A percentile compares a stretch with the other conserved stretches of the same genome.
Conservation (phyloP, 2,329 filamentous ascomycete species). For the Fusarium annulatum region DNA sequence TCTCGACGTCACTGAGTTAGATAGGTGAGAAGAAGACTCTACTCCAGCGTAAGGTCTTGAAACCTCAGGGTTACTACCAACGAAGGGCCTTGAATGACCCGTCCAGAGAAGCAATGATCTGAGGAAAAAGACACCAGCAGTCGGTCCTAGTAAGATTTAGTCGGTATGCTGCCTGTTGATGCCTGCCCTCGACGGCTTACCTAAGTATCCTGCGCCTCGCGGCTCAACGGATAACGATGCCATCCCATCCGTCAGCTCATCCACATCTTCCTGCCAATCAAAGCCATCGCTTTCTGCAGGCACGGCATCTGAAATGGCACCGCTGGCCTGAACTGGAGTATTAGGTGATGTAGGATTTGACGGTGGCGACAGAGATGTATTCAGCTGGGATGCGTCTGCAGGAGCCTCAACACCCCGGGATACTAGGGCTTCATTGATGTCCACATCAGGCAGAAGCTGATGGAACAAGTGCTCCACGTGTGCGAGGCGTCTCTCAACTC, state of each 20-base stretch:
- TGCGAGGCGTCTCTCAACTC: not conserved
- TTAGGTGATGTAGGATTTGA: not conserved
- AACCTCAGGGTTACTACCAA: not conserved
- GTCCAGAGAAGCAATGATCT: not conserved
- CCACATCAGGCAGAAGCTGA: not conserved
- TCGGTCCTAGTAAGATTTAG: not conserved
- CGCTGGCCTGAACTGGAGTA: too few species aligned
- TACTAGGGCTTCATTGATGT: not conserved
- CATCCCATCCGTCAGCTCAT: not conserved
- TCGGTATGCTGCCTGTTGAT: too few species aligned
- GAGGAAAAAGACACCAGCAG: not conserved
- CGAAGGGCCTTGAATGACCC: not conserved
- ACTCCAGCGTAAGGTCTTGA: not conserved
- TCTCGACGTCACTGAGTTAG: not conserved
- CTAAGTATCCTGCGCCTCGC: not conserved
- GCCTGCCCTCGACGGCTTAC: not conserved
- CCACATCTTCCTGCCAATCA: not conserved
- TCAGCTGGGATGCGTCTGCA: not conserved
- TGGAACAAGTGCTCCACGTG: not conserved
- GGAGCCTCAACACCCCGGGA: accelerated
- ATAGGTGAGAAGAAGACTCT: not conserved
- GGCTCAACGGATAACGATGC: not conserved
- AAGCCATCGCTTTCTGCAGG: not conserved
- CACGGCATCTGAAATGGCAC: not conserved
- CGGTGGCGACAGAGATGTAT: not conserved